Evolutionary conservation across 1,284 basidiomycete genomes (phyloP), one percentile per base, ranked within the genome.

Genomic region (Fistulina hepatica): DNA sequence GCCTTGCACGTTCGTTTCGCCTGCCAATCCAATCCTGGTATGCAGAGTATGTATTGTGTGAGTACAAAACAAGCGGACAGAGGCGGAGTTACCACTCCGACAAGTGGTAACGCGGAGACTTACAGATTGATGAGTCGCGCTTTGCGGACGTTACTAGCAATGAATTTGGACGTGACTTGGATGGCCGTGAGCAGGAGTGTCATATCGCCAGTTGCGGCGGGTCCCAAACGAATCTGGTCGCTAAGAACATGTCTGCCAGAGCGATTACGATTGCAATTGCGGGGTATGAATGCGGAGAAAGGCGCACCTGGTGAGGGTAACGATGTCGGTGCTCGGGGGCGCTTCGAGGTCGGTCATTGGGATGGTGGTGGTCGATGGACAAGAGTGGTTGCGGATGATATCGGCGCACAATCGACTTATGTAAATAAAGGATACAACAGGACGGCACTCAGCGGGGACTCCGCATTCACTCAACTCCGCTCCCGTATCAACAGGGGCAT

Each of bases 121-220:
- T 54, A 94, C 84, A 99, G 74, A 61, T 99, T 98, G 67, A 98
- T 97, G 49, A 99, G 69, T 39, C 94, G 78, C 19, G 95, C 94
- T 64, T 92, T 91, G 50, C 95, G 81, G 48, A 97, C 95, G 52
- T 97, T 97, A 51, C 88, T 94, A 10, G 95, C 92, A 57, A 99
- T 98, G 70, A 97, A 97, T 63, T 86, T 89, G 64, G 81, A 86
- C 36, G 91, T 90, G 47, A 92, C 85, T 62, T 97, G 92, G 56
- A 99, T 95, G 39, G 92, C 93, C 45, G 81, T 93, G 48, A 98
- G 74, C 42, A 99, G 72, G 46, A 98, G 65, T 12, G 95, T 98
- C 40, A 98, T 69, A 64, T 98, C 95, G 48, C 95, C 94, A 2
- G 86, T 88, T 9, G 91, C 91, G 9, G 72, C 60, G 9, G 73